A percentile compares a stretch with the other conserved stretches of the same genome.
Conservation (phyloP, 148 eudicot species). For the Mesembryanthemum crystallinum region DNA sequence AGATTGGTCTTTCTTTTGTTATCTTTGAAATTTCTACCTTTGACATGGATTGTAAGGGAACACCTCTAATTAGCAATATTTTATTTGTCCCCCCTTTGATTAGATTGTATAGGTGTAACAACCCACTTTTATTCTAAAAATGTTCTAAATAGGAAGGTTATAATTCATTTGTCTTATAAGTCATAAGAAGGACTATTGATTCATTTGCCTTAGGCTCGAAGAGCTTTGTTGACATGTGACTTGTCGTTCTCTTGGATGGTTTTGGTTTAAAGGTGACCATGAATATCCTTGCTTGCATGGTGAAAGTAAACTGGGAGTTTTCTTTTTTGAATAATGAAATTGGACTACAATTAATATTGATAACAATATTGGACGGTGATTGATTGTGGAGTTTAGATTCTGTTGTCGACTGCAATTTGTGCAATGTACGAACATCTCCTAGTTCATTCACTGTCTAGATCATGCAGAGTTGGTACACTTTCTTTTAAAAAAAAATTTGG, state of each 20-base stretch:
- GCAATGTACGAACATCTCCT: too few relatives aligned
- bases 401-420: background rate
- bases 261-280: background rate
- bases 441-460: background rate
- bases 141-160: background rate
- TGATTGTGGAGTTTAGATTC: background rate
- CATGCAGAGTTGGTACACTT: background rate
- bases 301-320: background rate
- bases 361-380: background rate
- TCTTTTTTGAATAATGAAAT: background rate
- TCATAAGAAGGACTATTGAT: background rate
- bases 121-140: background rate
- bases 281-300: background rate
- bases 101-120: background rate
- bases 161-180: background rate
- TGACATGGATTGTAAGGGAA: background rate
- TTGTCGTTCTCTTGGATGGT: background rate
- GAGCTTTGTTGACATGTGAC: background rate
- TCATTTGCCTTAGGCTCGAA: background rate
- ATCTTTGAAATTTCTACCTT: background rate
- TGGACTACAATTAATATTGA: background rate
- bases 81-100: background rate
- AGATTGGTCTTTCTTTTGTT: background rate
- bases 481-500: too few relatives aligned
- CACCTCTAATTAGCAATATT: background rate